phyloP scores from a whole-genome alignment of 2,329 filamentous ascomycete species.

The Hypoxylon sp. region DNA sequence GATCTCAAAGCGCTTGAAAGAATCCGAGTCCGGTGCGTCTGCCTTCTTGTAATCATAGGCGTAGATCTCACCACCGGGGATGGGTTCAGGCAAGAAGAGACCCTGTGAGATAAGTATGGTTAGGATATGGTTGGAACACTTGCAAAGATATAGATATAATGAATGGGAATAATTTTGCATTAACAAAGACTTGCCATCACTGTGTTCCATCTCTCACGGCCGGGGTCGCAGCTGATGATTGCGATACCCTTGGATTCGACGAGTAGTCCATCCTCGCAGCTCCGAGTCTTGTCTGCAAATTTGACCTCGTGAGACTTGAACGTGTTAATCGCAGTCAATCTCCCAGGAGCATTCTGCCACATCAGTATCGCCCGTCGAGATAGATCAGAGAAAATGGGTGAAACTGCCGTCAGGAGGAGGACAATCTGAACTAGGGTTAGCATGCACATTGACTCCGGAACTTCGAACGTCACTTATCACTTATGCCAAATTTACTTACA shows the following conservation, averaged over 20 bases:
- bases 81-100: slow-evolving; percentile 46
- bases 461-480: neutral
- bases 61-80: slow-evolving; percentile 51
- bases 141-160: too few relatives aligned
- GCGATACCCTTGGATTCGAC: slow-evolving; percentile 52
- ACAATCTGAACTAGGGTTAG: slow-evolving; percentile 19
- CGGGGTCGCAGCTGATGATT: slow-evolving; percentile 54
- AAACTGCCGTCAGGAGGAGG: slow-evolving; percentile 21
- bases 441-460: neutral
- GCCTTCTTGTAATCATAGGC: slow-evolving; percentile 53
- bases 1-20: slow-evolving; percentile 45
- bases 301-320: slow-evolving; percentile 48
- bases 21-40: slow-evolving; percentile 34
- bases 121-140: neutral
- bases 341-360: slow-evolving; percentile 46
- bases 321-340: slow-evolving; percentile 45
- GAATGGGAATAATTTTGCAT: neutral
- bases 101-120: slow-evolving; percentile 33
- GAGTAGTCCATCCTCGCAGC: slow-evolving; percentile 55
- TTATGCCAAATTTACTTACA: neutral
- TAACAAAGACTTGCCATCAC: slow-evolving; percentile 51
- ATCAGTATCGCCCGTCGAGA: slow-evolving; percentile 12
- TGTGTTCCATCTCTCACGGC: slow-evolving; percentile 55
- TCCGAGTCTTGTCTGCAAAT: slow-evolving; percentile 52
- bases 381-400: slow-evolving; percentile 22